Conservation (phyloP, 2,329 filamentous ascomycete species). For the Xylaria digitata region DNA sequence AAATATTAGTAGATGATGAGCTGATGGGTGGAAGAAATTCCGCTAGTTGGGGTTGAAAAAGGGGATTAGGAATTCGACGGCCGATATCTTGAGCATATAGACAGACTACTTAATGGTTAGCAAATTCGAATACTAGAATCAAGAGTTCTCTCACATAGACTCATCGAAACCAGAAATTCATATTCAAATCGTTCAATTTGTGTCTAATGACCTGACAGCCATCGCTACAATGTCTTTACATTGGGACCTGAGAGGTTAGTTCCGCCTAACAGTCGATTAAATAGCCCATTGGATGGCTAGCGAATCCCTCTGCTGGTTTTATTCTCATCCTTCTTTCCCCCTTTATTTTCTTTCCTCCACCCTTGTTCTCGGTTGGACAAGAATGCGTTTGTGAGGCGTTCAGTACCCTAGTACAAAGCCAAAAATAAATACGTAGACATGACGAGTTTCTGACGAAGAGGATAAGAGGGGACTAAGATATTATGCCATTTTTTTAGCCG, state of each 20-base stretch:
- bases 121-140: conserved; percentile 1
- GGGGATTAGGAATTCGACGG: neutral
- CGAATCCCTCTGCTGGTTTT: too few relatives aligned
- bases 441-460: too few relatives aligned
- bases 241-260: neutral
- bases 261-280: too few relatives aligned
- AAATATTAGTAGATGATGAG: neutral
- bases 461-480: neutral
- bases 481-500: neutral
- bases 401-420: too few relatives aligned
- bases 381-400: too few relatives aligned
- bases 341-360: too few relatives aligned
- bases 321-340: too few relatives aligned
- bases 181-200: neutral
- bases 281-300: too few relatives aligned
- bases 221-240: neutral
- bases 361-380: too few relatives aligned
- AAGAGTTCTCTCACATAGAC: neutral
- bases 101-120: neutral
- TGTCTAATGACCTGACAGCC: neutral
- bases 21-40: neutral
- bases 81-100: neutral
- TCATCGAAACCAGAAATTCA: neutral
- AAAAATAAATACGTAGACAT: too few relatives aligned
- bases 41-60: neutral